phyloP scores from a whole-genome alignment of 2,329 filamentous ascomycete genomes.

The Zymoseptoria tritici region DNA sequence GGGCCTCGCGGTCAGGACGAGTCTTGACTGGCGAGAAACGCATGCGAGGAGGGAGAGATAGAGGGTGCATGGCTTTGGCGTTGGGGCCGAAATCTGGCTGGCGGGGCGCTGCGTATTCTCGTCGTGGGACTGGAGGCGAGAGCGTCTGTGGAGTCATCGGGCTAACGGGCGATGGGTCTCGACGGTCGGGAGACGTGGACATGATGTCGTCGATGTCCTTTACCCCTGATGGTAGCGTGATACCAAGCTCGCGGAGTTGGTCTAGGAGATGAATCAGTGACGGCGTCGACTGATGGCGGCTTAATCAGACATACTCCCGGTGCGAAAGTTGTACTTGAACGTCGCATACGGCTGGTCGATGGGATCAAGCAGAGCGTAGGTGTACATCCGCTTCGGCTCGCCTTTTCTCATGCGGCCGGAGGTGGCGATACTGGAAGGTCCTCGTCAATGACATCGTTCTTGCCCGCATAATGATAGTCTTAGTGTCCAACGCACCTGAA shows the following conservation, averaged over 20 bases:
- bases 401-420: slow-evolving; percentile 27
- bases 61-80: slow-evolving; percentile 1
- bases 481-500: background rate
- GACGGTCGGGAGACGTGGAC: background rate
- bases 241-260: slow-evolving; percentile 4
- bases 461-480: background rate
- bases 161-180: background rate
- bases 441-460: background rate
- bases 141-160: background rate
- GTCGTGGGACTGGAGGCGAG: background rate
- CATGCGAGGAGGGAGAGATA: slow-evolving; percentile 10
- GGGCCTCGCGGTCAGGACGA: background rate
- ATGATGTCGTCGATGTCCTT: background rate
- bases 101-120: background rate
- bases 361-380: slow-evolving; percentile 44
- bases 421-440: slow-evolving; percentile 25
- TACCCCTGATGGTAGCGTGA: background rate
- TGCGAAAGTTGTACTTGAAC: slow-evolving; percentile 32
- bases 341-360: slow-evolving; percentile 41
- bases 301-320: slow-evolving; percentile 4
- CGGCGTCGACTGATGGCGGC: background rate
- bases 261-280: background rate
- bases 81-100: background rate
- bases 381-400: slow-evolving; percentile 40
- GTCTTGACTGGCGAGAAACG: slow-evolving; percentile 3